phyloP scores from a whole-genome alignment of 345 rosid species.

The Salix dunnii region DNA sequence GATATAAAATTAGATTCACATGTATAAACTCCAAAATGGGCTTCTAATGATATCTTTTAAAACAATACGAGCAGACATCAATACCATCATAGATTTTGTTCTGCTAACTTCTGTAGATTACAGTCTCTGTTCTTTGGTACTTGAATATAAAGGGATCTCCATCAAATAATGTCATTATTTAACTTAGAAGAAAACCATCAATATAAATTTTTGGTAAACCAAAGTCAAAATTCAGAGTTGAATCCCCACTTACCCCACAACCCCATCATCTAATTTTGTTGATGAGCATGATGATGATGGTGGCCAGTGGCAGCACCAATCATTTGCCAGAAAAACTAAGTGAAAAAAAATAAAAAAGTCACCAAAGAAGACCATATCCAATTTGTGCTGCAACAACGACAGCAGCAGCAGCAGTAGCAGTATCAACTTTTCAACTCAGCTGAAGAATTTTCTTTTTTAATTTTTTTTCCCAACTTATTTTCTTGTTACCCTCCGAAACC shows the following conservation, averaged over 20 bases:
- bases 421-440: constrained; percentile 16
- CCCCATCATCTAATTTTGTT: background rate
- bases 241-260: constrained; percentile 3
- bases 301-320: constrained; percentile 37
- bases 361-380: background rate
- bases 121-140: background rate
- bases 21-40: background rate
- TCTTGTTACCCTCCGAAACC: constrained; percentile 60
- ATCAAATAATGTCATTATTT: background rate
- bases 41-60: background rate
- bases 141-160: background rate
- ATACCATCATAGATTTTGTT: background rate
- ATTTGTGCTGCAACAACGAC: background rate
- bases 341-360: background rate
- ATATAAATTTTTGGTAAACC: background rate
- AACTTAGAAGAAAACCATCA: background rate
- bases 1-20: background rate
- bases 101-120: background rate
- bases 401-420: background rate
- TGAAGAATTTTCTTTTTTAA: background rate
- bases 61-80: background rate
- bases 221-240: constrained; percentile 10
- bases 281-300: constrained; percentile 26
- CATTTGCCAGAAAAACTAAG: constrained; percentile 27
- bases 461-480: too few relatives aligned